Evolutionary conservation across 2,329 filamentous ascomycete species (phyloP).

Genomic region (Botryosphaeria agaves): DNA sequence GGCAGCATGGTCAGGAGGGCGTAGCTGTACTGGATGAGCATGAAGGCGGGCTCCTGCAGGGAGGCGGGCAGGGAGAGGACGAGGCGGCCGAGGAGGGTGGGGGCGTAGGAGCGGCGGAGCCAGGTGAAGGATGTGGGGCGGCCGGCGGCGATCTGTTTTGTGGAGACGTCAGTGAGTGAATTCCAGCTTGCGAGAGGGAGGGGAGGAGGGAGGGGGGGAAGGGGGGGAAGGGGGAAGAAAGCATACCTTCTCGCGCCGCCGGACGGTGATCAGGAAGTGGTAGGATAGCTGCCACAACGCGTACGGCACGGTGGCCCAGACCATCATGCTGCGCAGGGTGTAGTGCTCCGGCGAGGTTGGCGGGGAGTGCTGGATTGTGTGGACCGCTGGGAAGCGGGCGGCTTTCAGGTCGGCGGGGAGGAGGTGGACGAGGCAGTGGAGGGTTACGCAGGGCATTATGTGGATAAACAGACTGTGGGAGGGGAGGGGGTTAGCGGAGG

Average conservation of each 20-base stretch:
- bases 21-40: conserved; percentile 88
- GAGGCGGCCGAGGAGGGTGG: conserved; percentile 71
- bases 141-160: conserved; percentile 22
- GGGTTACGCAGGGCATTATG: conserved; percentile 90
- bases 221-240: background rate
- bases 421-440: conserved; percentile 85
- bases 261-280: conserved; percentile 89
- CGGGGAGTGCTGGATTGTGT: conserved; percentile 52
- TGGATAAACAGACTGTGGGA: conserved; percentile 73
- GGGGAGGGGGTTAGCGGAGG: background rate
- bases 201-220: background rate
- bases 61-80: conserved; percentile 60
- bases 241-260: conserved; percentile 75
- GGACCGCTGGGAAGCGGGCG: conserved; percentile 66
- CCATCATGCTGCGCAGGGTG: conserved; percentile 65
- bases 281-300: conserved; percentile 83
- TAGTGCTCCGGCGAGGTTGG: conserved; percentile 68
- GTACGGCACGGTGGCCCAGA: conserved; percentile 90
- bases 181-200: background rate
- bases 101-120: conserved; percentile 81
- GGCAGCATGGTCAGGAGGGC: conserved; percentile 87
- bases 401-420: conserved; percentile 47
- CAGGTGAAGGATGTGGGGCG: conserved; percentile 95
- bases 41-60: conserved; percentile 80
- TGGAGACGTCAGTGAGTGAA: too few relatives aligned